These are phyloP conservation scores for Aspergillus biplanus DNA, from an alignment of 495 filamentous ascomycete species.

Conservation along the genomic window DNA sequence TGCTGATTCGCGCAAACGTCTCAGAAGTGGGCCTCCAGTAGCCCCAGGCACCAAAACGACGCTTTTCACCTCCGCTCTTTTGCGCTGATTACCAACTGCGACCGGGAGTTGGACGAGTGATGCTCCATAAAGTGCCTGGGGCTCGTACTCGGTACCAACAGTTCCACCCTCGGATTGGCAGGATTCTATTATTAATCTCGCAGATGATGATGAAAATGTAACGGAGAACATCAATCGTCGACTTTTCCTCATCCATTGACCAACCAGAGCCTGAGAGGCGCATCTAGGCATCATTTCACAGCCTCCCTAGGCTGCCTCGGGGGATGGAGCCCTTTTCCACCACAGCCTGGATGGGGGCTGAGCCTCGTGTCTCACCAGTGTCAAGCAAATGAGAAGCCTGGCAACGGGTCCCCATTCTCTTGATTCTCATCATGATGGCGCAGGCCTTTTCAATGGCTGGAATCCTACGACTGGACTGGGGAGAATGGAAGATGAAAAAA, in stretches of 20 bases:
- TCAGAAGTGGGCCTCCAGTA: constrained; percentile 11
- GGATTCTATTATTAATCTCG: neutral
- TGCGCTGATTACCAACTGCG: neutral
- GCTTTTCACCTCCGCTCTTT: constrained; percentile 7
- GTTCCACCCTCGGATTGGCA: constrained; percentile 2
- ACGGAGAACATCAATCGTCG: neutral
- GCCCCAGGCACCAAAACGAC: constrained; percentile 24
- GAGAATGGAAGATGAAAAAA: neutral
- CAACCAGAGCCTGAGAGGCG: constrained; percentile 12
- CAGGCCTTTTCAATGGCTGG: neutral
- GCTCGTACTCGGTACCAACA: constrained; percentile 15
- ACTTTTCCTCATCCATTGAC: constrained; percentile 13
- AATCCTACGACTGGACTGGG: neutral
- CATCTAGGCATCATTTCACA: constrained; percentile 13
- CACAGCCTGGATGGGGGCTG: constrained; percentile 10
- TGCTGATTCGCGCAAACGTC: constrained; percentile 31
- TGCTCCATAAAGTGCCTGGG: constrained; percentile 11
- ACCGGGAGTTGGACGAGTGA: constrained; percentile 6
- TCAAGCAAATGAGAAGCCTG: neutral
- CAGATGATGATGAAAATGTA: neutral
- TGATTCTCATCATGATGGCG: neutral
- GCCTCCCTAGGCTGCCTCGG: constrained; percentile 1
- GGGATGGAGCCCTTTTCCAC: constrained; percentile 14
- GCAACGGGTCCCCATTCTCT: neutral
- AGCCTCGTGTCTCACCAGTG: constrained; percentile 7